Conservation (phyloP, 2,329 filamentous ascomycete species). For the Diaporthe helianthi region DNA sequence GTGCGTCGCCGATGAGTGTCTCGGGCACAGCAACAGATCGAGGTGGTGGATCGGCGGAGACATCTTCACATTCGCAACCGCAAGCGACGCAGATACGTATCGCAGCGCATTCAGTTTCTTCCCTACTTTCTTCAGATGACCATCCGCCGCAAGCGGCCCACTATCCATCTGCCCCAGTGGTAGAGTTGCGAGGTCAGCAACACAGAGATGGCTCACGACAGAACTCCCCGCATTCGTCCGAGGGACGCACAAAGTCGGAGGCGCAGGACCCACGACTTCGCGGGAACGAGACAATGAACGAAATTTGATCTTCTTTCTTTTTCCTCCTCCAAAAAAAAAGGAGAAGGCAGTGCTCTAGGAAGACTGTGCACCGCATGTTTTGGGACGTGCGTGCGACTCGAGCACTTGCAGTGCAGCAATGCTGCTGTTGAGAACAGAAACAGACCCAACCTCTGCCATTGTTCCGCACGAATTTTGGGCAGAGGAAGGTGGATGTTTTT, state of each 20-base stretch:
- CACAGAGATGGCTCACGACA: constrained; percentile 42
- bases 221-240: constrained; percentile 44
- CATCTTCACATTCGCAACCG: constrained; percentile 35
- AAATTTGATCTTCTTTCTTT: constrained; percentile 40
- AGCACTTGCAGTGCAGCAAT: constrained; percentile 7
- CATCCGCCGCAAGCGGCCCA: constrained; percentile 40
- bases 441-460: neutral
- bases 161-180: constrained; percentile 37
- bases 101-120: constrained; percentile 53
- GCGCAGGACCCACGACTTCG: constrained; percentile 43
- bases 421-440: neutral
- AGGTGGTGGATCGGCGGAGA: constrained; percentile 40
- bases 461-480: constrained; percentile 7
- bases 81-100: constrained; percentile 40
- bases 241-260: constrained; percentile 46
- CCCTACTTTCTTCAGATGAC: constrained; percentile 52
- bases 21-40: constrained; percentile 45
- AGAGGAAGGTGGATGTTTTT: neutral
- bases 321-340: neutral
- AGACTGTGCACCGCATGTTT: neutral
- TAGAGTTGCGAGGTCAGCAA: constrained; percentile 40
- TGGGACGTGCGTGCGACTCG: neutral
- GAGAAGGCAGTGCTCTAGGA: constrained; percentile 24
- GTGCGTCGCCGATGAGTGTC: constrained; percentile 46
- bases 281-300: constrained; percentile 42